Conservation (phyloP, 2,329 filamentous ascomycete species). For the Exophiala bonariae region DNA sequence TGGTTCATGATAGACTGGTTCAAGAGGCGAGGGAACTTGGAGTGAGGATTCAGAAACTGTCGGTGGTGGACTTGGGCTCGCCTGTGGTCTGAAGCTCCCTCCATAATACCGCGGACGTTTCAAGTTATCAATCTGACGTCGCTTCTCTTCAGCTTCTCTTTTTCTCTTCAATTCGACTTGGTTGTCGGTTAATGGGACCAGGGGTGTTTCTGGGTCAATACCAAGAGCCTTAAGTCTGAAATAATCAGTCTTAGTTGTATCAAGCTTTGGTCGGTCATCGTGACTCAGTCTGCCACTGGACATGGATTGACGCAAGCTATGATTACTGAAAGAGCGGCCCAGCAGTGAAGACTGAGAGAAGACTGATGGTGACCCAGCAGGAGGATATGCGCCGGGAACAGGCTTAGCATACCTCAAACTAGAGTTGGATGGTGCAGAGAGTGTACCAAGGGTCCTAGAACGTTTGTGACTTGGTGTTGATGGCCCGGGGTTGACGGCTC, state of each 20-base stretch:
- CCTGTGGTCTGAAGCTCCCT: background rate
- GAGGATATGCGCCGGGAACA: background rate
- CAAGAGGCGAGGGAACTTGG: conserved; percentile 1
- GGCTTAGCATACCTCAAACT: background rate
- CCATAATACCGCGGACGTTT: conserved; percentile 5
- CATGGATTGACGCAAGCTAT: conserved; percentile 23
- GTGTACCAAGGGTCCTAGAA: conserved; percentile 25
- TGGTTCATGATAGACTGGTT: conserved; percentile 1
- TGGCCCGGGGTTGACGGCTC: conserved; percentile 3
- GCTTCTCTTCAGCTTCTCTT: conserved; percentile 23
- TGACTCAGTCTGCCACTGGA: background rate
- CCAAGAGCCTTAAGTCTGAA: conserved; percentile 53
- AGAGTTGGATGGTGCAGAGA: conserved; percentile 10
- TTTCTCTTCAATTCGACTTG: conserved; percentile 17
- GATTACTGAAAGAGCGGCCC: conserved; percentile 21
- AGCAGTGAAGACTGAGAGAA: conserved; percentile 2
- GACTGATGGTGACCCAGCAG: too few species aligned
- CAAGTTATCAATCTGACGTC: conserved; percentile 11
- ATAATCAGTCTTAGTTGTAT: conserved; percentile 51
- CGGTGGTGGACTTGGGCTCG: background rate
- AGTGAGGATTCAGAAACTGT: background rate
- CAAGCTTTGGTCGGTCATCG: conserved; percentile 28
- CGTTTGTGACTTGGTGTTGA: conserved; percentile 24
- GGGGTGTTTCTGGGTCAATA: conserved; percentile 38
- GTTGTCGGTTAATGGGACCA: conserved; percentile 27